Evolutionary conservation across 257 asterid species (phyloP), one percentile per base, ranked within the genome.

Genomic region (Scutellaria galericulata): DNA sequence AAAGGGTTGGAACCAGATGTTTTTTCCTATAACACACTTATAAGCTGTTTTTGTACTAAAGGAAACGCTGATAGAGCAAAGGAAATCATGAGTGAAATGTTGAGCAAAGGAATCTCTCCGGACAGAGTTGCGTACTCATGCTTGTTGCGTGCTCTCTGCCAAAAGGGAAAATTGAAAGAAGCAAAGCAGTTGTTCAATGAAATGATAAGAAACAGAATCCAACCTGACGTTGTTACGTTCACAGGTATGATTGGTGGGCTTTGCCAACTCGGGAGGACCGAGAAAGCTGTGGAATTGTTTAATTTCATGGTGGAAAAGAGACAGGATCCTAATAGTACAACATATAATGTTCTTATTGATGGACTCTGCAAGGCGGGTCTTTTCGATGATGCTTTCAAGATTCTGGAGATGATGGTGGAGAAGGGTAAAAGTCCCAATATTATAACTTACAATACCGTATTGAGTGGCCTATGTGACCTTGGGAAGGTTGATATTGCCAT

Each of bases 311-410:
- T 86, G 75, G 80, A 81, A 45, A 86, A 78, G 75, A 88, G 91
- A 48, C 79, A 81, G 70, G 89, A 79, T 24, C 89, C 91, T n/a
- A 81, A 46, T 64, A 81, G 18, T 22, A 68, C 60, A 62, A 84
- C 93, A 7, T 88, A 81, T 12, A 90, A 86, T 62, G 54, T 77
- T 71, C 81, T 90, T 8, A 74, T 88, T 51, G 78, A 78, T 68
- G 96, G 95, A 31, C 76, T 90, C 15, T 85, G 90, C 84, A 84
- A 85, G 83, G 85, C 83, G 3, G 86, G 89, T 1, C 77, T 65
- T 62, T 50, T 75, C 5, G 74, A 72, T 55, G 93, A 88, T 68
- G 93, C 96, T 66, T 62, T 71, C 47, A 82, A 68, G 61, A 78
- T 86, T 66, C 77, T 90, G 37, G 83, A 81, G 65, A 50, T 81